Conservation (phyloP, 257 asterid species). For the Solanum clarkiae region DNA sequence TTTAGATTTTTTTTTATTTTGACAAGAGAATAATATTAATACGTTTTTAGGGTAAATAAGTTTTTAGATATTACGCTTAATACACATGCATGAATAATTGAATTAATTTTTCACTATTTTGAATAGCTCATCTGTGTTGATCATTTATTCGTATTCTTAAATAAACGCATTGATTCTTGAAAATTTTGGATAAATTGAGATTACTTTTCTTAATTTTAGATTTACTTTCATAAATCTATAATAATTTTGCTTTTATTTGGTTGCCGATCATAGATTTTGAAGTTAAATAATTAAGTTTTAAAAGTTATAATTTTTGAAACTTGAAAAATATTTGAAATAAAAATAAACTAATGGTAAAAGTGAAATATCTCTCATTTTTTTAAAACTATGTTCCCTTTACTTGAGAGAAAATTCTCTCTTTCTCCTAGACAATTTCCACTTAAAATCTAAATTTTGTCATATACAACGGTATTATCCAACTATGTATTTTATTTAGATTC, state of each 20-base stretch:
- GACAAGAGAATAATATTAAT: background rate
- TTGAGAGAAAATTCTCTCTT: background rate
- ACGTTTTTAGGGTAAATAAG: background rate
- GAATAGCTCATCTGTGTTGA: no score
- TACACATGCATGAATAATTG: background rate
- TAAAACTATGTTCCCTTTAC: background rate
- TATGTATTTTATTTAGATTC: no score
- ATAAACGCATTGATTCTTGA: background rate
- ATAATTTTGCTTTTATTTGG: background rate
- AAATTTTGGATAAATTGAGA: background rate
- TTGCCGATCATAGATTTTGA: background rate
- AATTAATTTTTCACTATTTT: background rate
- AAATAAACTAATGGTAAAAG: fast-evolving
- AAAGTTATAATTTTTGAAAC: background rate
- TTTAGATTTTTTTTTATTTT: background rate
- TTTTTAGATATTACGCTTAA: background rate
- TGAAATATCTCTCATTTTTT: background rate
- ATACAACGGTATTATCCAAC: background rate
- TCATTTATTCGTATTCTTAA: background rate
- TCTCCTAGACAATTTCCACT: no score
- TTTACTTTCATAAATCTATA: background rate
- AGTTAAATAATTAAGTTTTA: background rate
- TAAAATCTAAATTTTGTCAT: background rate
- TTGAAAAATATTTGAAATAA: background rate
- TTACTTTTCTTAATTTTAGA: background rate